phyloP scores from a whole-genome alignment of 2,329 filamentous ascomycete species.

The Colletotrichum noveboracense region DNA sequence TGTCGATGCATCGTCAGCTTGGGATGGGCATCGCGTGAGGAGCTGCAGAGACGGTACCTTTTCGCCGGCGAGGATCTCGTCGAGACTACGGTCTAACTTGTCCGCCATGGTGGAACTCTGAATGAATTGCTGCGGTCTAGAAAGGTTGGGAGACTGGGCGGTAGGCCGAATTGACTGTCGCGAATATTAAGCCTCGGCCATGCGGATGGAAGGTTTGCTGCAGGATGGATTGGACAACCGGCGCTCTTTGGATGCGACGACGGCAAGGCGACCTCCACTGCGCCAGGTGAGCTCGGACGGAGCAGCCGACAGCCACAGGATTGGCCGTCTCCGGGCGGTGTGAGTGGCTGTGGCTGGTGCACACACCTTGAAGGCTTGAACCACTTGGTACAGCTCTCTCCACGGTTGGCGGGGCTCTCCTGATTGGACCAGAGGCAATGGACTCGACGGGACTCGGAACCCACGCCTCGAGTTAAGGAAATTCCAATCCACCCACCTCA shows the following conservation, averaged over 20 bases:
- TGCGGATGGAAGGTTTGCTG: neutral
- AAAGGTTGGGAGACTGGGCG: neutral
- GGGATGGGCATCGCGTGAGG: constrained; percentile 2
- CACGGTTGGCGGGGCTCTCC: neutral
- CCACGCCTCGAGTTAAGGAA: neutral
- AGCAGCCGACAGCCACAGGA: neutral
- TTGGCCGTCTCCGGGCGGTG: neutral
- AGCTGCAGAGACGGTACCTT: constrained; percentile 40
- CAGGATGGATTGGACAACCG: neutral
- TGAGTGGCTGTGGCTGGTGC: neutral
- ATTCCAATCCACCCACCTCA: neutral
- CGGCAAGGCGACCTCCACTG: neutral
- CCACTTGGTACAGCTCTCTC: neutral
- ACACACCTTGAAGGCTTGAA: neutral
- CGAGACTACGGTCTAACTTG: constrained; percentile 60
- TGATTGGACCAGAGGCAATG: neutral
- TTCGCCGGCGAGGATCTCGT: constrained; percentile 59
- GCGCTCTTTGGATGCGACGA: neutral
- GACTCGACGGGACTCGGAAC: neutral
- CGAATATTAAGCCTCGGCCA: neutral
- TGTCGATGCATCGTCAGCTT: constrained; percentile 7
- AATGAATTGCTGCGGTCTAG: neutral
- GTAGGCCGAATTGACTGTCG: neutral
- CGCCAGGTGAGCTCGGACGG: neutral
- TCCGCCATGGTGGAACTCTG: constrained; percentile 33